A percentile compares a stretch with the other conserved stretches of the same genome.
phyloP scores from a whole-genome alignment of 129 eudicot genomes.

The Saussurea involucrata region DNA sequence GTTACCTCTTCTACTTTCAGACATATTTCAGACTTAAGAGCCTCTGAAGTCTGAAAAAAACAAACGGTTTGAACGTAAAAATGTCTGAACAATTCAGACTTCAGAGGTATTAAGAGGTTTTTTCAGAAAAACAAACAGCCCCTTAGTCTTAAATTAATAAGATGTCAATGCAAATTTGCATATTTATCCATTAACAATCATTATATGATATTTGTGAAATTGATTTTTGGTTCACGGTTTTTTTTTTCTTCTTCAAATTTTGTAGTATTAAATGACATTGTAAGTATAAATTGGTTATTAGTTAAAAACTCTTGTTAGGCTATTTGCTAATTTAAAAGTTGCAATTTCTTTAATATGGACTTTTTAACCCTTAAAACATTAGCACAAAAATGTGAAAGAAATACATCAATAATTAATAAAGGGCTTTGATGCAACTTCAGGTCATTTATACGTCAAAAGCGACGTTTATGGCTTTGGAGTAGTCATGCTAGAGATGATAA shows the following conservation, averaged over 20 bases:
- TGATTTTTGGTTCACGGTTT: background rate
- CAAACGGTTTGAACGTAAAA: too few species aligned
- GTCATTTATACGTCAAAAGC: slow-evolving; percentile 62
- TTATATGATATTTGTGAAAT: background rate
- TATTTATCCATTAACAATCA: background rate
- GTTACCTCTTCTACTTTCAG: too few species aligned
- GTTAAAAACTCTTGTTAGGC: background rate
- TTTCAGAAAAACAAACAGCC: too few species aligned
- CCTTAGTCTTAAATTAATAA: too few species aligned
- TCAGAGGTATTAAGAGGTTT: too few species aligned
- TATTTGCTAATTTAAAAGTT: background rate
- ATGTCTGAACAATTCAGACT: too few species aligned
- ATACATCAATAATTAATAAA: background rate
- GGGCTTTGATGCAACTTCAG: slow-evolving; percentile 13
- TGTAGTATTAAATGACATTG: background rate
- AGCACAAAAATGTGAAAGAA: background rate
- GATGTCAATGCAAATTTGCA: background rate
- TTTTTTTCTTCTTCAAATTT: background rate
- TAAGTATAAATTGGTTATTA: background rate
- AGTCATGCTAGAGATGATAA: slow-evolving; percentile 54
- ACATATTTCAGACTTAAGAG: too few species aligned
- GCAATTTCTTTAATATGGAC: background rate
- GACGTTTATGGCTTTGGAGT: slow-evolving; percentile 68
- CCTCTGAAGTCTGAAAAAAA: too few species aligned
- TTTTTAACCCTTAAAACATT: background rate